A percentile compares a stretch with the other conserved stretches of the same genome.
Conservation (phyloP, 331 rosid genomes). For the Pyrus hybrid region DNA sequence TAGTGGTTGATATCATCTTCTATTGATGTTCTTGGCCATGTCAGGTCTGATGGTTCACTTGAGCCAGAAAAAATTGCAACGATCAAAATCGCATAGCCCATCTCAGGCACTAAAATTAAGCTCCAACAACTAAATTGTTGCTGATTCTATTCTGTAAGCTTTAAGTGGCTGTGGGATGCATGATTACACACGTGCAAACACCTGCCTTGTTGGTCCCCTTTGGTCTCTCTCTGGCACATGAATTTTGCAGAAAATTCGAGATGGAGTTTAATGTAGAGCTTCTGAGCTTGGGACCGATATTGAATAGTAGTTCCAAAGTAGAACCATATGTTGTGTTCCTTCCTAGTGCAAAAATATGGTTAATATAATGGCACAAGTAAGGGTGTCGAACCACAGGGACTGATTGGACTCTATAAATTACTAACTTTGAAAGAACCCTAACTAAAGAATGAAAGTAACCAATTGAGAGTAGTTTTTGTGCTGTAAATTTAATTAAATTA, state of each 20-base stretch:
- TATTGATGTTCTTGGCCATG: slow-evolving; percentile 42
- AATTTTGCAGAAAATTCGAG: slow-evolving; percentile 49
- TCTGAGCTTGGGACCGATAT: slow-evolving; percentile 65
- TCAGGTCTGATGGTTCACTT: slow-evolving; percentile 34
- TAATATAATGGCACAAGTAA: no score
- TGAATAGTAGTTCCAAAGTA: slow-evolving; percentile 73
- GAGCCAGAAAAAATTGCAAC: slow-evolving; percentile 11
- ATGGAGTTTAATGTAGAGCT: slow-evolving; percentile 77
- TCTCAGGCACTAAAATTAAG: slow-evolving; percentile 47
- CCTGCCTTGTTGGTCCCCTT: neutral
- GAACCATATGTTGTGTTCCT: no score
- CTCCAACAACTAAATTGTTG: slow-evolving; percentile 42
- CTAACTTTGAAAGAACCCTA: no score
- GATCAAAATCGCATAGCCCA: slow-evolving; percentile 9
- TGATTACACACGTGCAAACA: neutral
- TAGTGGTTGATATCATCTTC: slow-evolving; percentile 85
- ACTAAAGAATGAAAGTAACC: no score
- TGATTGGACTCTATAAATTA: no score
- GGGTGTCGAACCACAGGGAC: no score
- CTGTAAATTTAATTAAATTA: no score
- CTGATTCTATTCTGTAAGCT: slow-evolving; percentile 81
- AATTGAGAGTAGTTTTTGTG: no score
- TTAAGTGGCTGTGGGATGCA: neutral
- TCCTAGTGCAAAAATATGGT: no score
- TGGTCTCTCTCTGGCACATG: neutral